Conservation (phyloP, 345 rosid genomes). For the Syzygium aromaticum region DNA sequence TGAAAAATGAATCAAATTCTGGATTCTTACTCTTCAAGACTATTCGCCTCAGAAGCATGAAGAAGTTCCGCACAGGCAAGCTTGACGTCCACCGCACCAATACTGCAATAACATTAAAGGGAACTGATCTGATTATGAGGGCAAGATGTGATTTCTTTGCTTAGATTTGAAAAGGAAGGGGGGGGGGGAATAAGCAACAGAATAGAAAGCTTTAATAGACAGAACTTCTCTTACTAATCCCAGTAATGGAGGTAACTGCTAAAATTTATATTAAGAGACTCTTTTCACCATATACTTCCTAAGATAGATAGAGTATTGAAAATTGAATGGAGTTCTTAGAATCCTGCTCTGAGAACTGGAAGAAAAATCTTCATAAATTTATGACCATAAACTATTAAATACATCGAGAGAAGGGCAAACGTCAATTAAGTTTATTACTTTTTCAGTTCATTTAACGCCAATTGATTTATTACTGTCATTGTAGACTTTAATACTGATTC, state of each 20-base stretch:
- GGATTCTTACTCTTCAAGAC: background rate
- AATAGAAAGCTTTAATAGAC: background rate
- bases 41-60: slow-evolving; percentile 3
- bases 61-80: slow-evolving; percentile 7
- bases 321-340: background rate
- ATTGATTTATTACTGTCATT: background rate
- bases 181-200: background rate
- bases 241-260: background rate
- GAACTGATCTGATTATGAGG: background rate
- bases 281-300: background rate
- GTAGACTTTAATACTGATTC: background rate
- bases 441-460: background rate
- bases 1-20: background rate
- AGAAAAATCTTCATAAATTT: background rate
- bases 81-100: slow-evolving; percentile 1
- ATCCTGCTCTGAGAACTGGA: background rate
- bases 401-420: background rate
- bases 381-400: background rate
- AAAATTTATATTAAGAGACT: background rate
- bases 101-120: background rate
- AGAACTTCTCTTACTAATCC: background rate
- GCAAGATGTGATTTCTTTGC: background rate
- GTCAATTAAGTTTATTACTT: background rate
- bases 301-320: background rate
- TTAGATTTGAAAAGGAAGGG: background rate